Evolutionary conservation across 73 alveolate genomes (phyloP).

Genomic region (Paraurostyla sp.): DNA sequence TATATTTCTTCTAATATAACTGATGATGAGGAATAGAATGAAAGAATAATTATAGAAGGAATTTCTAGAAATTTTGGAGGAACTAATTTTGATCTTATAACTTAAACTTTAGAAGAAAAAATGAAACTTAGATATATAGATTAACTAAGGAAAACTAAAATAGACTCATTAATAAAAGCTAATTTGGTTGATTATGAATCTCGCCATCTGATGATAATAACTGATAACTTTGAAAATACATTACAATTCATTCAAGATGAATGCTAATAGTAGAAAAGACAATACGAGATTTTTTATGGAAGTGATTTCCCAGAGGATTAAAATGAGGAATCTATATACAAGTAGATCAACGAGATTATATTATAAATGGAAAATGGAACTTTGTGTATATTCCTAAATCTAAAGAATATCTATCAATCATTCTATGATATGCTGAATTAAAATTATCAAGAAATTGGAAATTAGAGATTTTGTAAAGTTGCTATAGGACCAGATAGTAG

Average conservation of each 20-base stretch:
- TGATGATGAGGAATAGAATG: slow-evolving; percentile 32
- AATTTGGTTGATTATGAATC: slow-evolving; percentile 68
- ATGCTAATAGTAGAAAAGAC: neutral
- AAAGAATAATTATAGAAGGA: slow-evolving; percentile 29
- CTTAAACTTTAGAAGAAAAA: slow-evolving; percentile 9
- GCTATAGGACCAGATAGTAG: slow-evolving; percentile 68
- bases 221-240: slow-evolving; percentile 63
- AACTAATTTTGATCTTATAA: slow-evolving; percentile 37
- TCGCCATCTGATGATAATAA: slow-evolving; percentile 77
- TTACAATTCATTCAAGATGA: slow-evolving; percentile 17
- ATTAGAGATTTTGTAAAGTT: slow-evolving; percentile 59
- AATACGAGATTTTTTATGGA: slow-evolving; percentile 68
- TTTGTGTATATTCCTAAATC: slow-evolving; percentile 43
- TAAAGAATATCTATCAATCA: slow-evolving; percentile 59
- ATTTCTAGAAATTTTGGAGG: slow-evolving; percentile 81
- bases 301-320: slow-evolving; percentile 70
- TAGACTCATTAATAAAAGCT: slow-evolving; percentile 51
- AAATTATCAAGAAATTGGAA: slow-evolving; percentile 44
- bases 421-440: slow-evolving; percentile 74
- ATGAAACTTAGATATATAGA: slow-evolving; percentile 27
- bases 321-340: slow-evolving; percentile 60
- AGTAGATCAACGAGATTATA: slow-evolving; percentile 61
- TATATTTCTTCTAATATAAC: slow-evolving; percentile 56
- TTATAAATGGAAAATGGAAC: slow-evolving; percentile 73
- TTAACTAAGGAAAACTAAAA: neutral